phyloP scores from a whole-genome alignment of 2,329 filamentous ascomycete species.

The Davidsoniella virescens region DNA sequence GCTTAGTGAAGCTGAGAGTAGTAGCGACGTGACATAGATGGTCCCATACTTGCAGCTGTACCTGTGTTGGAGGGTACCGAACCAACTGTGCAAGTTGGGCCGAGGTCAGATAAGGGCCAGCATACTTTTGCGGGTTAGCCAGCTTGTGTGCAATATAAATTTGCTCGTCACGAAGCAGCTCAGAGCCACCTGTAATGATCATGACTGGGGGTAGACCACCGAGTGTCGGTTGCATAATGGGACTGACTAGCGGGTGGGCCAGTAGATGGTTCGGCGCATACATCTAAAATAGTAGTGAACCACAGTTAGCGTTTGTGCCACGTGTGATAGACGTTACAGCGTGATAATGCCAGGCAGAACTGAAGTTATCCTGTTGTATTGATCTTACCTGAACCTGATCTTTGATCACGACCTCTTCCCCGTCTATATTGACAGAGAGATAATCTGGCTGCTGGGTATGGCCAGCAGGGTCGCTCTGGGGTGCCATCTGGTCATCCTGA shows the following conservation, averaged over 20 bases:
- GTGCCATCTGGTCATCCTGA: slow-evolving; percentile 1
- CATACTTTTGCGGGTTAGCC: slow-evolving; percentile 64
- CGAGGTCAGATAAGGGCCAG: slow-evolving; percentile 46
- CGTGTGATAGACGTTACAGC: neutral
- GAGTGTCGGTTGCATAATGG: slow-evolving; percentile 70
- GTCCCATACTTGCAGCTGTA: slow-evolving; percentile 93
- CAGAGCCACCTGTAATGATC: slow-evolving; percentile 74
- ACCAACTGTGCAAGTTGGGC: slow-evolving; percentile 41
- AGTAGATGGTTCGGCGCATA: slow-evolving; percentile 72
- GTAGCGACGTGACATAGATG: slow-evolving; percentile 84
- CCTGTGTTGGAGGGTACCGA: slow-evolving; percentile 68
- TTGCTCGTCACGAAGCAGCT: slow-evolving; percentile 83
- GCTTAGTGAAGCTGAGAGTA: slow-evolving; percentile 88
- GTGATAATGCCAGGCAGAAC: neutral
- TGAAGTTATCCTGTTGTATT: neutral
- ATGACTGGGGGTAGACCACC: slow-evolving; percentile 79
- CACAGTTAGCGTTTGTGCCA: too few relatives aligned
- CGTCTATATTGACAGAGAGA: slow-evolving; percentile 48
- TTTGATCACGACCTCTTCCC: slow-evolving; percentile 54
- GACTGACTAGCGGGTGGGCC: slow-evolving; percentile 77
- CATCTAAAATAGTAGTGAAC: slow-evolving; percentile 28
- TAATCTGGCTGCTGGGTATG: neutral
- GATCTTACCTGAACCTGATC: slow-evolving; percentile 71
- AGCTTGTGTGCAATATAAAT: slow-evolving; percentile 92
- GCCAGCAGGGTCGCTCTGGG: slow-evolving; percentile 4